Conservation (phyloP, 148 eudicot species). For the Fagopyrum tataricum region DNA sequence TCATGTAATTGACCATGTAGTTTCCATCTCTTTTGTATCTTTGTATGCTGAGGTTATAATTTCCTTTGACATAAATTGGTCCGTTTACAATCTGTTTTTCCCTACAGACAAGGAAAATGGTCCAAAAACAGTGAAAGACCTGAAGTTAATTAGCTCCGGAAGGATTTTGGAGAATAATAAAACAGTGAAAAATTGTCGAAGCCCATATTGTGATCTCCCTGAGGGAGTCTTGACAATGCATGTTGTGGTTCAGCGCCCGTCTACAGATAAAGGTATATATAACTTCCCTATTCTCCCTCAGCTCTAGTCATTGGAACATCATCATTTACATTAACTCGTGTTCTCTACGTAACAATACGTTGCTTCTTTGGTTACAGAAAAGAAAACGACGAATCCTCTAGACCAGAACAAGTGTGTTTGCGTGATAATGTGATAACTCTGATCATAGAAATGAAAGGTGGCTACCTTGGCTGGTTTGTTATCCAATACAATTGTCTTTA, state of each 20-base stretch:
- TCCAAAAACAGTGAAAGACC: constrained; percentile 50
- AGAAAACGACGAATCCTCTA: constrained; percentile 28
- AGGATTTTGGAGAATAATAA: constrained; percentile 53
- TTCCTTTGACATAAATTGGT: not conserved
- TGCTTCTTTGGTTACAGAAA: constrained; percentile 33
- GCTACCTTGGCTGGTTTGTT: not conserved
- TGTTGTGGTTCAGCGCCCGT: constrained; percentile 53
- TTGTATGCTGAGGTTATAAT: not conserved
- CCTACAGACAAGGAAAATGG: constrained; percentile 48
- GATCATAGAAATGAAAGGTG: not conserved
- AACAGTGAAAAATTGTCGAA: constrained; percentile 50
- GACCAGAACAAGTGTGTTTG: constrained; percentile 43
- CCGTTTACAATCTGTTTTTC: not conserved
- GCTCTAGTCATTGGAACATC: not conserved
- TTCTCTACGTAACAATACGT: not conserved
- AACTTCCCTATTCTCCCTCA: not conserved
- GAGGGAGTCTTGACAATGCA: constrained; percentile 61
- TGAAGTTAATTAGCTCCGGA: constrained; percentile 57
- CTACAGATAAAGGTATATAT: constrained; percentile 38
- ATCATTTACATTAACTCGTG: not conserved
- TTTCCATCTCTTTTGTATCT: not conserved
- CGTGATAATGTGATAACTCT: constrained; percentile 31
- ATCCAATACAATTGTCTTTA: not conserved
- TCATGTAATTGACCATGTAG: not conserved
- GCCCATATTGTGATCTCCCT: constrained; percentile 47